A percentile compares a stretch with the other conserved stretches of the same genome.
Conservation (phyloP, 2,329 filamentous ascomycete species). For the Mariannaea sp. region DNA sequence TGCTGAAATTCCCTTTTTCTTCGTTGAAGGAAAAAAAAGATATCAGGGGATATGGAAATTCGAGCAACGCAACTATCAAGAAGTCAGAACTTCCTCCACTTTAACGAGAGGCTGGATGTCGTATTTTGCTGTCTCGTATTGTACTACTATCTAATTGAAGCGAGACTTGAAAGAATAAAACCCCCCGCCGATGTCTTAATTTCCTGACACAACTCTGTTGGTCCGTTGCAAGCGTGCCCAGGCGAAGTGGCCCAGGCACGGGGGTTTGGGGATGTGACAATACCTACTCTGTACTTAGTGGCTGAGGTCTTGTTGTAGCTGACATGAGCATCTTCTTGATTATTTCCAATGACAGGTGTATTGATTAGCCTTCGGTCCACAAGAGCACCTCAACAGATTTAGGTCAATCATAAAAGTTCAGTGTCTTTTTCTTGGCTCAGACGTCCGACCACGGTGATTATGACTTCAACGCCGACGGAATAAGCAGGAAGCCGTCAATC, state of each 20-base stretch:
- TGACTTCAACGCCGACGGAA: slow-evolving; percentile 19
- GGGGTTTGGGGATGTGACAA: slow-evolving; percentile 6
- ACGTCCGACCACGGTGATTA: slow-evolving; percentile 12
- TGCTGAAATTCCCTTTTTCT: background rate
- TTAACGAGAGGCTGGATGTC: slow-evolving; percentile 5
- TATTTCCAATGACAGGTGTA: slow-evolving; percentile 7
- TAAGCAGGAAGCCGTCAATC: slow-evolving; percentile 24
- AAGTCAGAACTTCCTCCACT: too few species aligned
- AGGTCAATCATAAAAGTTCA: slow-evolving; percentile 18
- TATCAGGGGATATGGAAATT: too few species aligned
- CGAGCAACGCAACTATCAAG: too few species aligned
- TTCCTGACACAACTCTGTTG: slow-evolving; percentile 1
- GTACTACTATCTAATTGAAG: background rate
- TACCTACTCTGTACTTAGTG: slow-evolving; percentile 6
- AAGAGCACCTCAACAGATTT: slow-evolving; percentile 8
- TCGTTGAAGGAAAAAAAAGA: background rate
- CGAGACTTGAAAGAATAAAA: background rate
- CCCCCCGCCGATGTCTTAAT: slow-evolving; percentile 3
- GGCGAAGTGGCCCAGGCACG: slow-evolving; percentile 6
- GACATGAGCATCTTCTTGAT: slow-evolving; percentile 17
- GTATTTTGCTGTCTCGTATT: slow-evolving; percentile 5
- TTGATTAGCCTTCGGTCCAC: slow-evolving; percentile 18
- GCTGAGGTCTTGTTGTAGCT: slow-evolving; percentile 18
- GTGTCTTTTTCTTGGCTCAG: slow-evolving; percentile 1
- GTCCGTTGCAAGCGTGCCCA: slow-evolving; percentile 1